Evolutionary conservation across 2,329 filamentous ascomycete species (phyloP), one percentile per base, ranked within the genome.

Genomic region (Penicillium sp.): DNA sequence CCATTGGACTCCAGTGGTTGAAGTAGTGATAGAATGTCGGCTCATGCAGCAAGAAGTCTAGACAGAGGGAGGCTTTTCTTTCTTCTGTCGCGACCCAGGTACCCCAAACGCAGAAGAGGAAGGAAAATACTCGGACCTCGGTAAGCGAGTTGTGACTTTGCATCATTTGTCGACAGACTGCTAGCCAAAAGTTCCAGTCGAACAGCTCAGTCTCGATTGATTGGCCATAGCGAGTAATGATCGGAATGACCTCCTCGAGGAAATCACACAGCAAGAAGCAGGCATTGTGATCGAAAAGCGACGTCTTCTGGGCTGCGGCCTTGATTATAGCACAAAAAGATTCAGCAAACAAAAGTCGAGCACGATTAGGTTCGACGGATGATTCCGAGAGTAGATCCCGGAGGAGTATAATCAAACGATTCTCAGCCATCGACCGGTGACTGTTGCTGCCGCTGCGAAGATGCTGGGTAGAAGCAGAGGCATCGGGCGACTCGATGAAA

Each of bases 1-100:
- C 91, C 92, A 96, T 96, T 0, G 92, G 91, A 67, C 91, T 96
- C 92, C 92, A 96, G 67, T 96, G 91, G 67, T 89, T 93, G 75
- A 96, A 97, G 57, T 91, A 86, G 57, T 84, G 85, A 67, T 90
- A 86, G 70, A 96, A 96, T 2, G 88, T 83, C 24, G 86, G 81
- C 50, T 89, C 86, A 6, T 86, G 83, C 11, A 97, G 77, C 38
- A 97, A 76, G 79, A 94, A 92, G 21, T 86, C 84, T 27, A 89
- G 66, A 68, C 90, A 95, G 16, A 96, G 70, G 13, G 81, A 77
- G 53, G 83, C 79, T 72, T 93, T 95, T 47, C 89, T 83, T 47
- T 79, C 76, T 2, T 86, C 81, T 51, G 90, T 83, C 32, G 82
- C 80, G 10, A 84, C 81, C 57, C 94, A 80, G 2, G 86, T 84